phyloP scores from a whole-genome alignment of 2,329 filamentous ascomycete genomes.

The Fusarium sp. region DNA sequence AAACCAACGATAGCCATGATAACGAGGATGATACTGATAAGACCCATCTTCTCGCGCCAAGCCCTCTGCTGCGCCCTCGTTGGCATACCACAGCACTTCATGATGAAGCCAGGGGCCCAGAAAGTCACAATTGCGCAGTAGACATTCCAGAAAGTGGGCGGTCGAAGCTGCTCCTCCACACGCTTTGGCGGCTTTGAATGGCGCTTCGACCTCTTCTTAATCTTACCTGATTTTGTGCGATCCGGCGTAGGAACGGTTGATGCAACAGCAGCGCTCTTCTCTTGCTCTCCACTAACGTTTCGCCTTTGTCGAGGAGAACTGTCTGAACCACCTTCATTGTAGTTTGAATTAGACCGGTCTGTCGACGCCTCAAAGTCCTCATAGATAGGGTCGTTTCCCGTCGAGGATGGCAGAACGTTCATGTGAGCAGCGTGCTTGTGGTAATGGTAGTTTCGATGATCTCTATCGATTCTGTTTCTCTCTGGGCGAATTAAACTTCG shows the following conservation, averaged over 20 bases:
- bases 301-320: slow-evolving; percentile 55
- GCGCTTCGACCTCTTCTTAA: slow-evolving; percentile 66
- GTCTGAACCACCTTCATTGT: slow-evolving; percentile 59
- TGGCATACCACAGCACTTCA: slow-evolving; percentile 87
- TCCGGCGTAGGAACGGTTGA: slow-evolving; percentile 49
- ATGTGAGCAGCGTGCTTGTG: slow-evolving; percentile 94
- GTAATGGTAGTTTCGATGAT: slow-evolving; percentile 96
- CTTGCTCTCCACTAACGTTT: slow-evolving; percentile 47
- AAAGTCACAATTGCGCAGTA: slow-evolving; percentile 96
- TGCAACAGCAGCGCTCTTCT: slow-evolving; percentile 47
- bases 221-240: slow-evolving; percentile 67
- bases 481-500: slow-evolving; percentile 91
- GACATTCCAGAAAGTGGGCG: slow-evolving; percentile 92
- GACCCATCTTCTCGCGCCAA: slow-evolving; percentile 97
- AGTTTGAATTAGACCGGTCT: slow-evolving; percentile 61
- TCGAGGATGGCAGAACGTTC: slow-evolving; percentile 88
- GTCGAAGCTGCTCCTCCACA: slow-evolving; percentile 73
- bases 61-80: slow-evolving; percentile 88
- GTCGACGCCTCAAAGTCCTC: slow-evolving; percentile 79
- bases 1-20: slow-evolving; percentile 94
- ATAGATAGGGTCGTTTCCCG: slow-evolving; percentile 87
- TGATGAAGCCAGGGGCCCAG: slow-evolving; percentile 87
- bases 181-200: slow-evolving; percentile 61
- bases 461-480: slow-evolving; percentile 82
- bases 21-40: slow-evolving; percentile 90